Evolutionary conservation across 352 stramenopile genomes (phyloP), one percentile per base, ranked within the genome.

Genomic region (Globisporangium radiosum): DNA sequence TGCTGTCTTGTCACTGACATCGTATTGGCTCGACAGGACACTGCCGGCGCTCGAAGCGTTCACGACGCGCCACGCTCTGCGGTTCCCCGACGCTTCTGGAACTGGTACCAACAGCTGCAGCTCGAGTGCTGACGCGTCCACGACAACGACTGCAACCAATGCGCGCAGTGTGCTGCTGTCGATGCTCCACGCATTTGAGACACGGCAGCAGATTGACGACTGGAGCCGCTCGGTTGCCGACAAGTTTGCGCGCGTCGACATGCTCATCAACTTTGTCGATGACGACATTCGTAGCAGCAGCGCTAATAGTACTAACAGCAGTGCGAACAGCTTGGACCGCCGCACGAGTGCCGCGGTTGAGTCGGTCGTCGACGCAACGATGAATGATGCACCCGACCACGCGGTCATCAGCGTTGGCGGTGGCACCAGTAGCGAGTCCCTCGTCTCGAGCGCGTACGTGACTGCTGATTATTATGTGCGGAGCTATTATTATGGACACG

Each of bases 211-310:
- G 54, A 80, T 88, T 17, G 73, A 73, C 8, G 75, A 83, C 47
- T 90, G 78, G 78, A 84, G 72, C 52, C 59, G 62, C 13, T 78
- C 76, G 0, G 78, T 88, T 54, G 71, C 70, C 3, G 59, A 64
- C 13, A 85, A 88, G 52, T 88, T 84, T 61, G 67, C 73, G 43
- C 75, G 75, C 5, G 76, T 88, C n/a, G 71, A 90, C 65, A 84
- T 69, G 44, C 60, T 90, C 33, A 76, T 90, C 56, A 90, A 88
- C 64, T 88, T 78, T 60, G 69, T 72, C 37, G 60, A 69, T 4
- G 56, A 73, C 8, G 66, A 66, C 9, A 52, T 70, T 7, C 50
- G 9, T 47, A 11, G 25, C 25, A 47, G 17, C n/a, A 54, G 38
- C 15, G 36, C 52, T 33, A 5, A 47, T 11, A 60, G 50, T 62